Conservation (phyloP, 208 protist species). For the Strigomonas culicis region DNA sequence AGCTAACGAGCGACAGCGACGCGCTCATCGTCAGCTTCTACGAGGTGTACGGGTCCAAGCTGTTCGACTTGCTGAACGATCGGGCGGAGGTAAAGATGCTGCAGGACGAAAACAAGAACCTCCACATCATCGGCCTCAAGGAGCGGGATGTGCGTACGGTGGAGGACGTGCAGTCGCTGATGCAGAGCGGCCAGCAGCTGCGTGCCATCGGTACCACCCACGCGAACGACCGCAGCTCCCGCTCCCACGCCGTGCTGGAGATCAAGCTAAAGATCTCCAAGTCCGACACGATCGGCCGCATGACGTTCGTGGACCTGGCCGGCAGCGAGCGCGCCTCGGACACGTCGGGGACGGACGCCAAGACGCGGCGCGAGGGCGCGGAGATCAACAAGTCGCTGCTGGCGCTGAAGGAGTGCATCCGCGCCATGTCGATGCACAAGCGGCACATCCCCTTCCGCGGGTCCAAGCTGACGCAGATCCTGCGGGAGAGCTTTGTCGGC, state of each 20-base stretch:
- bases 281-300: slow-evolving; percentile 35
- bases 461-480: slow-evolving; percentile 95
- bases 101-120: slow-evolving; percentile 90
- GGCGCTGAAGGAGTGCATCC: slow-evolving; percentile 98
- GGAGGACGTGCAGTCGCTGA: slow-evolving; percentile 70
- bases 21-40: slow-evolving; percentile 85
- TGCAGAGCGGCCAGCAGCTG: slow-evolving; percentile 72
- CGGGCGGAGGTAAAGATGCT: slow-evolving; percentile 80
- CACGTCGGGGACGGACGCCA: slow-evolving; percentile 79
- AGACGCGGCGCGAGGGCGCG: slow-evolving; percentile 91
- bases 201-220: slow-evolving; percentile 80
- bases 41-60: slow-evolving; percentile 93
- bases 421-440: slow-evolving; percentile 89
- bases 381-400: slow-evolving; percentile 98
- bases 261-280: slow-evolving; percentile 52
- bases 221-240: slow-evolving; percentile 81
- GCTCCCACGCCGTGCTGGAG: slow-evolving; percentile 82
- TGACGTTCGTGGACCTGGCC: slow-evolving; percentile 98
- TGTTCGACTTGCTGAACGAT: slow-evolving; percentile 94
- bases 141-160: slow-evolving; percentile 64
- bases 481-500: slow-evolving; percentile 95
- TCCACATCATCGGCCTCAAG: slow-evolving; percentile 91
- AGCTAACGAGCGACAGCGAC: slow-evolving; percentile 31
- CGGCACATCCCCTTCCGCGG: slow-evolving; percentile 95
- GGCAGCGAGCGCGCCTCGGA: slow-evolving; percentile 97